Evolutionary conservation across 768 basidiomycete species (phyloP).

Genomic region (Gloeostereum incarnatum): DNA sequence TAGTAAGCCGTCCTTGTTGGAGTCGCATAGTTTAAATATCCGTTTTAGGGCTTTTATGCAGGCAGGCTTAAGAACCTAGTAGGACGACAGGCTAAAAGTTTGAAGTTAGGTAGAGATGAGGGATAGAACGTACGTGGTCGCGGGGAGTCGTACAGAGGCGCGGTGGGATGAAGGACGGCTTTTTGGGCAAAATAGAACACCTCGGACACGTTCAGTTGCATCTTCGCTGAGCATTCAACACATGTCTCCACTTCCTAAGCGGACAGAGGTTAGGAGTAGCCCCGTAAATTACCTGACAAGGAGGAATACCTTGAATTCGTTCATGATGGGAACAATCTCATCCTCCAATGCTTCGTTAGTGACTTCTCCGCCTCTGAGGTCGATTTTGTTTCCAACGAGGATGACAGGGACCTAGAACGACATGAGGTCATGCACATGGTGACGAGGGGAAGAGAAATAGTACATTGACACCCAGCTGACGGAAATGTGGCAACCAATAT

Average conservation of each 20-base stretch:
- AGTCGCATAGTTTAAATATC: conserved; percentile 95
- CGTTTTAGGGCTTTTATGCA: conserved; percentile 81
- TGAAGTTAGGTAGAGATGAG: conserved; percentile 4
- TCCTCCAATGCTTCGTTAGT: conserved; percentile 92
- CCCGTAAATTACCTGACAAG: not conserved
- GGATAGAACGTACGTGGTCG: conserved; percentile 65
- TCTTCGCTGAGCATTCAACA: conserved; percentile 91
- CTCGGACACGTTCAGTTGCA: conserved; percentile 88
- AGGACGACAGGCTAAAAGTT: conserved; percentile 8
- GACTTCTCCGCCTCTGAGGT: conserved; percentile 86
- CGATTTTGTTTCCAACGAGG: conserved; percentile 97
- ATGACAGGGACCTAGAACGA: conserved; percentile 81
- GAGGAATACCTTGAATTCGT: conserved; percentile 82
- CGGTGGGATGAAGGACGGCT: conserved; percentile 93
- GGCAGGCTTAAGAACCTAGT: conserved; percentile 83
- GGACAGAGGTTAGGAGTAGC: conserved; percentile 6
- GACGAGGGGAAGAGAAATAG: conserved; percentile 2
- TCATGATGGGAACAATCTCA: conserved; percentile 96
- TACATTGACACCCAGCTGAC: conserved; percentile 93
- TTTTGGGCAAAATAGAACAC: conserved; percentile 99
- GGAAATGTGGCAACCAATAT: conserved; percentile 94
- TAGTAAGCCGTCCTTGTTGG: conserved; percentile 88
- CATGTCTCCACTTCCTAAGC: conserved; percentile 94
- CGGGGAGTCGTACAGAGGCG: conserved; percentile 94
- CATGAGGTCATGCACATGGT: conserved; percentile 6